Evolutionary conservation across 2,329 filamentous ascomycete species (phyloP), one percentile per base, ranked within the genome.

Genomic region (Cryphonectria parasitica): DNA sequence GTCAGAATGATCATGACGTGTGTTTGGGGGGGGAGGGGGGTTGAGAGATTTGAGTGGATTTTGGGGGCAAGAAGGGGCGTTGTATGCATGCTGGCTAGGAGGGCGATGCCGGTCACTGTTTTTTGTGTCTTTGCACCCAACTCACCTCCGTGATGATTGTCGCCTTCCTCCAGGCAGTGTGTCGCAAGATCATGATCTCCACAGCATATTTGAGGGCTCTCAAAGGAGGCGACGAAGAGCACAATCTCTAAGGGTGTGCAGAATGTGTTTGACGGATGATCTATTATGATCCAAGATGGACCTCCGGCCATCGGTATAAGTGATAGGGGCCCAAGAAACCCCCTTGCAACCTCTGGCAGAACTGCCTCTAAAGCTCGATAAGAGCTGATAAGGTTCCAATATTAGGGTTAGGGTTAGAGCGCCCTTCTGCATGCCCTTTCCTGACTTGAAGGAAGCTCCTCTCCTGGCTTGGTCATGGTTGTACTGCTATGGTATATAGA

Each of bases 161-260:
- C 73, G 77, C 81, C 77, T 80, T 82, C 74, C 80, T 83, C 79
- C 78, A 81, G 74, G 79, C 77, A 75, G 77, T 77, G 72, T 72
- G 78, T 78, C 80, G 78, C 70, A 78, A 78, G 73, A 78, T 81
- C 84, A 85, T 85, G 75, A 70, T 75, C 75, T 63, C 71, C 68
- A 34, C 61, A 58, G 61, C 73, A 75, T 75, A 34, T 39, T 70
- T 68, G 65, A 41, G 22, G 11, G 28, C 11, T n/a, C 45, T 49
- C 45, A 49, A 19, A 31, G 39, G 43, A 19, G 36, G 31, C 22
- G 62, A 52, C 28, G 15, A n/a, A 28, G 62, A 58, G 28, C 6
- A 34, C 15, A 49, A 62, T 58, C 54, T 58, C 25, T 58, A 10
- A 10, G 3, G 25, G 15, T n/a, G 8, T n/a, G 45, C 45, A 54